Evolutionary conservation across 352 stramenopile species (phyloP).

Genomic region (Phytophthora parvispora): DNA sequence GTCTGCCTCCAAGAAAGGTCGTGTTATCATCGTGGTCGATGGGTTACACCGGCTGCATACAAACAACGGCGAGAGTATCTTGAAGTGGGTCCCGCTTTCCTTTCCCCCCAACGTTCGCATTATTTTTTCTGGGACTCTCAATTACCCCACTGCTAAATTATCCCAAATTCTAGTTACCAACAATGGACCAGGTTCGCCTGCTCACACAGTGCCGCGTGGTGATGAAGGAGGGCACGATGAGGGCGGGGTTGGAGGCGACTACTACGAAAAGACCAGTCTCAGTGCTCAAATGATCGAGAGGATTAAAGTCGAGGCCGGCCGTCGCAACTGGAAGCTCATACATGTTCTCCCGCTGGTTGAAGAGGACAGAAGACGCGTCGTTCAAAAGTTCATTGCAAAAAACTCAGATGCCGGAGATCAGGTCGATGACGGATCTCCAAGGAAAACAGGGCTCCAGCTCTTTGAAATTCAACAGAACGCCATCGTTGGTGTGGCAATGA

Average conservation of each 20-base stretch:
- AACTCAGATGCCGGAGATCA: constrained; percentile 27
- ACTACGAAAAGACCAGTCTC: constrained; percentile 66
- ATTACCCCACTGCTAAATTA: constrained; percentile 58
- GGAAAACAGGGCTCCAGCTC: constrained; percentile 53
- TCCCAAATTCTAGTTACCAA: constrained; percentile 20
- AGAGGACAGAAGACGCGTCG: constrained; percentile 64
- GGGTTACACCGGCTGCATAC: constrained; percentile 88
- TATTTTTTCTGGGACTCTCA: constrained; percentile 82
- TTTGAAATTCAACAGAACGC: constrained; percentile 86
- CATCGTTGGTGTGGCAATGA: constrained; percentile 64
- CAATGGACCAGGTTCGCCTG: background rate
- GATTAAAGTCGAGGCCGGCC: constrained; percentile 86
- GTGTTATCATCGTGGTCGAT: constrained; percentile 93
- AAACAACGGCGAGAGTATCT: constrained; percentile 89
- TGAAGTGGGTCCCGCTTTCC: constrained; percentile 92
- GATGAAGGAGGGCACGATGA: constrained; percentile 29
- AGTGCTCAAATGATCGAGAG: constrained; percentile 85
- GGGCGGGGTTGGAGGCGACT: constrained; percentile 42
- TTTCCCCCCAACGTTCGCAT: constrained; percentile 92
- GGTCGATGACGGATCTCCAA: background rate
- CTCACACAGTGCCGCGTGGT: constrained; percentile 4
- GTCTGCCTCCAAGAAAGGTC: constrained; percentile 90
- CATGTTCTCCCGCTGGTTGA: constrained; percentile 66
- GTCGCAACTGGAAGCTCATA: constrained; percentile 81
- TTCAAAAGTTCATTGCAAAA: constrained; percentile 73